phyloP scores from a whole-genome alignment of 805 yeast species.

The Nakazawaea populi region DNA sequence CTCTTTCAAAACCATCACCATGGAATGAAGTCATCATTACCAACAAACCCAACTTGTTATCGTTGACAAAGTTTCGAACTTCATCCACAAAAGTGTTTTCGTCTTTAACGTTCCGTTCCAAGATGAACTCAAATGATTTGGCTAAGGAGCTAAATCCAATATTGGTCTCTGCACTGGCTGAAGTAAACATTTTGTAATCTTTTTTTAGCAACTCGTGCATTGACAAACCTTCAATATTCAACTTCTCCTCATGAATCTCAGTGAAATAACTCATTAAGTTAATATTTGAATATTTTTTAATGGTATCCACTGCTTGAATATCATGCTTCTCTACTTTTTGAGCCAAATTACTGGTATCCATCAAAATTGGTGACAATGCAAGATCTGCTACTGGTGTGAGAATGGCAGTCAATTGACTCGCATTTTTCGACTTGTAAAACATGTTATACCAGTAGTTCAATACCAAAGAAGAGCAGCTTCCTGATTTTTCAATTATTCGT shows the following conservation, averaged over 20 bases:
- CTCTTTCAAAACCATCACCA: conserved; percentile 32
- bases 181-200: conserved; percentile 74
- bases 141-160: conserved; percentile 80
- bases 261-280: conserved; percentile 22
- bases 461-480: conserved; percentile 79
- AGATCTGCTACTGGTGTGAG: conserved; percentile 36
- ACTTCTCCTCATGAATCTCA: conserved; percentile 44
- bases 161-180: conserved; percentile 24
- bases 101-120: conserved; percentile 17
- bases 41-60: conserved; percentile 30
- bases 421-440: neutral
- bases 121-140: conserved; percentile 53
- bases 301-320: conserved; percentile 31
- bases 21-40: conserved; percentile 44
- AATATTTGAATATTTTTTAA: conserved; percentile 22
- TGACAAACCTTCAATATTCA: conserved; percentile 55
- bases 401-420: neutral
- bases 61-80: conserved; percentile 19
- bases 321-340: conserved; percentile 63
- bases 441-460: conserved; percentile 50
- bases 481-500: conserved; percentile 52
- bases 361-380: conserved; percentile 60
- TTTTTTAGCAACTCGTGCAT: conserved; percentile 62
- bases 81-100: conserved; percentile 11
- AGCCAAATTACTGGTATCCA: conserved; percentile 70